phyloP scores from a whole-genome alignment of 306 rosid genomes.

The Alnus glutinosa region DNA sequence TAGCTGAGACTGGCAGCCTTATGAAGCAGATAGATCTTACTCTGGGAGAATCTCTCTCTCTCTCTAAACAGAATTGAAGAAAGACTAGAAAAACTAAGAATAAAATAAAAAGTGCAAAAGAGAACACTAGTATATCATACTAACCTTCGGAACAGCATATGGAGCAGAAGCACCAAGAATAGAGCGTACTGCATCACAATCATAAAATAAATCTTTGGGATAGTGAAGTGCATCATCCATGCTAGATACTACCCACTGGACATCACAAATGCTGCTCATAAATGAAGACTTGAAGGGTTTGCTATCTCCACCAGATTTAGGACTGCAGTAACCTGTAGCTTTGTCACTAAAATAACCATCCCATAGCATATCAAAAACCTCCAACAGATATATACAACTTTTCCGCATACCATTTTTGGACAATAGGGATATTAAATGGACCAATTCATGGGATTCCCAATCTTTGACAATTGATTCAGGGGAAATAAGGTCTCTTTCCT shows the following conservation, averaged over 20 bases:
- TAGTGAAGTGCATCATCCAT: conserved; percentile 67
- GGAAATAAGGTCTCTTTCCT: conserved; percentile 61
- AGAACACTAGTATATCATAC: conserved; percentile 18
- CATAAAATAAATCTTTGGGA: conserved; percentile 72
- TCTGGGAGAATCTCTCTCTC: neutral
- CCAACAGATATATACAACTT: conserved; percentile 67
- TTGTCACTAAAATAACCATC: conserved; percentile 72
- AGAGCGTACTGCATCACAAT: conserved; percentile 73
- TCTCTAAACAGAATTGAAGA: neutral
- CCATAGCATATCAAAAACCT: conserved; percentile 81
- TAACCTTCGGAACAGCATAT: conserved; percentile 89
- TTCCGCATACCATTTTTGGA: conserved; percentile 51
- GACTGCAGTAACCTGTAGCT: conserved; percentile 49
- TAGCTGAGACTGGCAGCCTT: neutral
- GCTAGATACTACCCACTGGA: conserved; percentile 69
- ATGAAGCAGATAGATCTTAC: neutral
- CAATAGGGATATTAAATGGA: conserved; percentile 54
- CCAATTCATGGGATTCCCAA: conserved; percentile 85
- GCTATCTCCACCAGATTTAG: conserved; percentile 46
- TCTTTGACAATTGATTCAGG: conserved; percentile 61
- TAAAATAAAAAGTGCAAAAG: neutral
- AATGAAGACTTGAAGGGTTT: conserved; percentile 68
- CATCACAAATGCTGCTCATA: conserved; percentile 62
- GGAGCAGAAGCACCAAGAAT: conserved; percentile 77
- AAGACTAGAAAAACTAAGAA: neutral